Base-by-base conservation (phyloP, 768 basidiomycete species). In the Termitomyces heimii region DNA sequence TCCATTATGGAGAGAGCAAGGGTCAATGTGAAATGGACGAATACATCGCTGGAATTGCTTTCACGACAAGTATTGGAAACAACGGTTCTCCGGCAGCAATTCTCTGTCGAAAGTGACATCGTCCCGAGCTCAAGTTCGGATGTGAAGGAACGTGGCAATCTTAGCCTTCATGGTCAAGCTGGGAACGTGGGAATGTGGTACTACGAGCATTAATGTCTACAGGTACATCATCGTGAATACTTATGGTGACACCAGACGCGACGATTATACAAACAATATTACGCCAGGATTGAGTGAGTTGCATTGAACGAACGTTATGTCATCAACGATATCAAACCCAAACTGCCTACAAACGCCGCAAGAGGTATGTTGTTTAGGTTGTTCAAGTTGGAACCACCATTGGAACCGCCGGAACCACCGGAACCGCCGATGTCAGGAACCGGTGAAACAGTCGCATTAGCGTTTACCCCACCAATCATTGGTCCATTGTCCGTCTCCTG, bases 401-500 rank as follows among this genome's bases (percentile, higher is more conserved):
- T 7, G 29, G 29, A 29, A 29, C 7, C 29, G 29, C 7, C 7
- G 29, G 29, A 29, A 7, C 29, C 34, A n/a, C 47, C 37, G n/a
- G 53, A 31, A 14, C 44, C 34, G 16, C 55, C 57, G 1, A 56
- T 56, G 29, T 32, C 56, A 18, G 54, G 42, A 13, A 65, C 57
- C 4, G 76, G 73, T 7, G 65, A 18, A 16, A 64, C 68, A 53
- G 64, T 69, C 12, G 76, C 77, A 16, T 73, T 51, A 31, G 67
- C 77, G 37, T 73, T 68, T 35, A 78, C 69, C 45, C 78, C 79
- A 49, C 77, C 77, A 20, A 70, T 70, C 14, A 75, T 71, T 7
- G 71, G 67, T 18, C 77, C 79, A 61, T 73, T n/a, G 18, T 28
- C 73, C 2, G 56, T 63, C 65, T 76, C 69, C 77, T 76, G 47